Base-by-base conservation (phyloP, 2,329 filamentous ascomycete species). In the Paracamarosporium sp. region DNA sequence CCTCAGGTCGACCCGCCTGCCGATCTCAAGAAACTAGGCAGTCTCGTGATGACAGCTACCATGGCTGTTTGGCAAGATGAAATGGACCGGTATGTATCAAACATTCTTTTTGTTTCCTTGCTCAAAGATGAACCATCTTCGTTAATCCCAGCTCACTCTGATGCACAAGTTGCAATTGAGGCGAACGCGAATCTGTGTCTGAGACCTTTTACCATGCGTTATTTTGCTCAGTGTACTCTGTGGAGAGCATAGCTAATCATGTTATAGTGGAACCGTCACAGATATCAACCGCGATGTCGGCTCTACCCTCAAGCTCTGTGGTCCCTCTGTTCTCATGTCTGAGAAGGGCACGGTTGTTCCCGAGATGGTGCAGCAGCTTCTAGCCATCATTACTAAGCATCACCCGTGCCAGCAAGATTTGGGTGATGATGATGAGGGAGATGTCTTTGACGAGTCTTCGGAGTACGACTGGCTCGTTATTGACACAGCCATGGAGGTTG, bases 111-210 rank as follows among this genome's bases (percentile, higher is more conserved):
- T 46, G 12, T n/a, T 36, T 17, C 5, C 22, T 57, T 61, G 55
- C 61, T 68, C 71, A 74, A 77, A 70, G 93, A 97, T 97, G 93
- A 97, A 80, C 83, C 86, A 83, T 79, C 82, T 87, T 88, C 91
- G 92, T 93, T 93, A 94, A 86, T 94, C 94, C 93, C 93, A 97
- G 93, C 93, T 97, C 94, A 97, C 93, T 97, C 92, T 91, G 90
- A 98, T 89, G 89, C 91, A 86, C 82, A 85, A 82, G 65, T 76
- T 87, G 90, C 88, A 88, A 81, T 88, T 96, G 92, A 90, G 92
- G 92, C 89, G 89, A 95, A 96, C 80, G 83, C 92, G 90, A 85
- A 80, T 83, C 80, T 82, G 78, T 82, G 82, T 79, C 82, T 84
- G 81, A 84, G 74, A 59, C 78, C 78, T 75, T 72, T 79, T 78